phyloP scores from a whole-genome alignment of 345 rosid genomes.

The Brassica nigra region DNA sequence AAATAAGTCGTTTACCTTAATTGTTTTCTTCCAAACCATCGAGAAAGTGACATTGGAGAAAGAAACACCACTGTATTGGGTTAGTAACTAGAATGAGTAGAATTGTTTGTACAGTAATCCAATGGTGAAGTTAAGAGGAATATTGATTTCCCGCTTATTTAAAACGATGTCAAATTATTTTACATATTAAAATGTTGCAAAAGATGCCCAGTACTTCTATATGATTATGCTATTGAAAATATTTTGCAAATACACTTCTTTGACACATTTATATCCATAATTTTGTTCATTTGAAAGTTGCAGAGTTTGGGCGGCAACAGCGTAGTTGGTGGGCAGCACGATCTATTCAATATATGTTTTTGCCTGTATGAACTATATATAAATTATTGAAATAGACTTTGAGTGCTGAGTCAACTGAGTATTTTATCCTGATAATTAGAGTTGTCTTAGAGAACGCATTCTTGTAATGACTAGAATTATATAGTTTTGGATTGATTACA shows the following conservation, averaged over 20 bases:
- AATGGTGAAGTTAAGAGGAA: background rate
- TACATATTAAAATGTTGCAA: background rate
- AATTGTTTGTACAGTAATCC: background rate
- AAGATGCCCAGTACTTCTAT: background rate
- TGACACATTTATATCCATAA: background rate
- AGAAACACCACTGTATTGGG: background rate
- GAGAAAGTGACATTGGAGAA: background rate
- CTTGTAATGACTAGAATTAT: constrained; percentile 18
- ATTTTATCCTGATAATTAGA: background rate
- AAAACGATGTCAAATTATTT: background rate
- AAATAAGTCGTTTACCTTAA: too few species aligned
- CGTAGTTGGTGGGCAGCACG: constrained; percentile 18
- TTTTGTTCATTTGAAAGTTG: constrained; percentile 14
- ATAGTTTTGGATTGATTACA: constrained; percentile 11
- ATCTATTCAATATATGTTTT: background rate
- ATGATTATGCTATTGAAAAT: background rate
- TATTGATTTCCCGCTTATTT: background rate
- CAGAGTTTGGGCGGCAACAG: constrained; percentile 25
- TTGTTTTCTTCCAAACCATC: background rate
- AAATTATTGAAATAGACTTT: background rate
- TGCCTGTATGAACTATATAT: background rate
- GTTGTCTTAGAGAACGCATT: constrained; percentile 2
- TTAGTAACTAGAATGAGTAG: background rate
- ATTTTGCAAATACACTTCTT: background rate
- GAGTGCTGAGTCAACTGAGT: constrained; percentile 19